Evolutionary conservation across 2,329 filamentous ascomycete genomes (phyloP), one percentile per base, ranked within the genome.

Genomic region (Biscogniauxia marginata): DNA sequence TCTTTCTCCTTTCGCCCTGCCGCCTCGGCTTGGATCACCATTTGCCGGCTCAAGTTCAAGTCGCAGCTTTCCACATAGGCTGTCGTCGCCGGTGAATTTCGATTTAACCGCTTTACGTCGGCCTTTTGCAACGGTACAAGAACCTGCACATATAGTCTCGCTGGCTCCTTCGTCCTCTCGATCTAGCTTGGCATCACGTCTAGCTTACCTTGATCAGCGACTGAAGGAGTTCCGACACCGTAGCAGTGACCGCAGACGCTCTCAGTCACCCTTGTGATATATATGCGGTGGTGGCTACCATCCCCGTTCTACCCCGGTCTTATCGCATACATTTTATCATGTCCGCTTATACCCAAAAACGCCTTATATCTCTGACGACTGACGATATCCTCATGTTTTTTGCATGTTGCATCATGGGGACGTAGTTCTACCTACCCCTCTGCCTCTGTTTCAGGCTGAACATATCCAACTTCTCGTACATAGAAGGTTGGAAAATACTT

Each of bases 41-140:
- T 87, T 87, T 60, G 73, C 77, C 7, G 75, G 75, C 30, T 68
- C 75, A 8, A 74, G 70, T 54, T 75, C 79, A 11, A 84, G 80
- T 68, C 78, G 84, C 64, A 86, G 84, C 47, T 84, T 86, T 59
- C 84, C 85, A n/a, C 83, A 81, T 56, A 78, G 84, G 44, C 68
- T 81, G 24, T 79, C 77, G 25, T 78, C 79, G 61, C 75, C 77
- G 2, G 71, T 73, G 11, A 74, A 73, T 44, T 72, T 83, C 30
- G 77, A 80, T 49, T 63, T 77, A 50, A 73, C 75, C 19, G 69
- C 75, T 52, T 70, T 79, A 55, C 75, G 77, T 4, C 76, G 79
- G 23, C 81, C 81, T 1, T 86, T 84, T 67, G 79, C 83, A 9
- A 87, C 84, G 0, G 74, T 85, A 34, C 82, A 85, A 61, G 79